phyloP scores from a whole-genome alignment of 352 stramenopile species.

The Discostella stelligera region DNA sequence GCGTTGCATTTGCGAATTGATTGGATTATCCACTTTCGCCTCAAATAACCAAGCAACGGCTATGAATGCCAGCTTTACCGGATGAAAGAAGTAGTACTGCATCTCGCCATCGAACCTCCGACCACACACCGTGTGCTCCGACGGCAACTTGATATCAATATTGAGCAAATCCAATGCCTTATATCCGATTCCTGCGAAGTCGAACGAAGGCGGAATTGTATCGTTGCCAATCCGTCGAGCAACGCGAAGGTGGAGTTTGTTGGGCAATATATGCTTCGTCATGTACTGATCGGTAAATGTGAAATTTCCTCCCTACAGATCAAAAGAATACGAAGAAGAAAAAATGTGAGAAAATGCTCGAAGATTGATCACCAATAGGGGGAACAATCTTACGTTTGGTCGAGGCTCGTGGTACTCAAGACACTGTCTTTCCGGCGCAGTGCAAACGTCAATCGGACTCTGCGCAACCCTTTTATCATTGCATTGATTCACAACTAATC shows the following conservation, averaged over 20 bases:
- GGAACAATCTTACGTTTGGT: conserved; percentile 32
- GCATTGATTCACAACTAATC: conserved; percentile 27
- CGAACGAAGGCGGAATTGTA: conserved; percentile 48
- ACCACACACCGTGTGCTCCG: conserved; percentile 70
- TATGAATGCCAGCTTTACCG: conserved; percentile 39
- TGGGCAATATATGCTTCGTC: conserved; percentile 53
- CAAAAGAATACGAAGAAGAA: background rate
- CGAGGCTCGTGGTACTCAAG: conserved; percentile 72
- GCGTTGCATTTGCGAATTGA: conserved; percentile 66
- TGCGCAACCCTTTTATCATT: conserved; percentile 36
- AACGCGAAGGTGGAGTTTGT: conserved; percentile 37
- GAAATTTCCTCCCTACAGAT: conserved; percentile 50
- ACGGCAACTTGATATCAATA: conserved; percentile 79
- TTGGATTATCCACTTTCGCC: background rate
- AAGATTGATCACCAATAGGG: background rate
- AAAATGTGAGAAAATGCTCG: background rate
- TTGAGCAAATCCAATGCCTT: conserved; percentile 53
- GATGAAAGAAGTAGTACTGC: conserved; percentile 74
- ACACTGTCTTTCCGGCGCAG: conserved; percentile 34
- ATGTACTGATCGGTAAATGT: conserved; percentile 20
- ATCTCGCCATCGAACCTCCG: conserved; percentile 73
- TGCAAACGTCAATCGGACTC: conserved; percentile 76
- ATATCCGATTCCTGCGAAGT: conserved; percentile 53
- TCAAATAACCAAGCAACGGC: conserved; percentile 25
- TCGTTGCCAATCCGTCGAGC: background rate